Percentiles rank a stretch among this genome's conserved stretches.
Conservation (phyloP, 202 grass and related monocot species). For the Dendrocalamus latiflorus region DNA sequence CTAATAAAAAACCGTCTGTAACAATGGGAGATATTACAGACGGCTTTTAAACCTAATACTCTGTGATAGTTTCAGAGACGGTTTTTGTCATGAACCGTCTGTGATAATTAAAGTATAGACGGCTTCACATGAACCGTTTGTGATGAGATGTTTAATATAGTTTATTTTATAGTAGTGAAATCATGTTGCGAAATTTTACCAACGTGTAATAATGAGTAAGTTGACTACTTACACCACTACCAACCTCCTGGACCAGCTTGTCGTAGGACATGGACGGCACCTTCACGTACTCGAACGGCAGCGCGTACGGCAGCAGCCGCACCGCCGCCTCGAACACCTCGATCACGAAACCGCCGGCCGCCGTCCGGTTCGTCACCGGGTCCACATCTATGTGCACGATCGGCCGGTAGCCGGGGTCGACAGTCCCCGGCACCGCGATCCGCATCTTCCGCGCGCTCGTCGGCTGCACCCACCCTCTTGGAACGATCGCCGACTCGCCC, state of each 20-base stretch:
- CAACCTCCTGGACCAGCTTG: constrained; percentile 17
- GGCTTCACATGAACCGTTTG: too few species aligned
- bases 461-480: constrained; percentile 51
- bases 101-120: too few species aligned
- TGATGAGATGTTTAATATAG: too few species aligned
- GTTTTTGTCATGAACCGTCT: too few species aligned
- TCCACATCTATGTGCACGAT: constrained; percentile 49
- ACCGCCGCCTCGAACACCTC: constrained; percentile 91
- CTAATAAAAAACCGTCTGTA: too few species aligned
- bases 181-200: not conserved
- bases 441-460: constrained; percentile 38
- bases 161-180: too few species aligned
- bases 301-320: constrained; percentile 52
- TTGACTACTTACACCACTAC: constrained; percentile 30
- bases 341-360: constrained; percentile 53
- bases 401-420: constrained; percentile 14
- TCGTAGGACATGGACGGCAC: constrained; percentile 37
- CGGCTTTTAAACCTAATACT: too few species aligned
- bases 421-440: constrained; percentile 40
- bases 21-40: too few species aligned
- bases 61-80: too few species aligned
- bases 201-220: not conserved
- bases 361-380: constrained; percentile 36
- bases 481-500: constrained; percentile 33
- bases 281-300: constrained; percentile 61